Evolutionary conservation across 2,329 filamentous ascomycete genomes (phyloP).

Genomic region (Fusarium virguliforme): DNA sequence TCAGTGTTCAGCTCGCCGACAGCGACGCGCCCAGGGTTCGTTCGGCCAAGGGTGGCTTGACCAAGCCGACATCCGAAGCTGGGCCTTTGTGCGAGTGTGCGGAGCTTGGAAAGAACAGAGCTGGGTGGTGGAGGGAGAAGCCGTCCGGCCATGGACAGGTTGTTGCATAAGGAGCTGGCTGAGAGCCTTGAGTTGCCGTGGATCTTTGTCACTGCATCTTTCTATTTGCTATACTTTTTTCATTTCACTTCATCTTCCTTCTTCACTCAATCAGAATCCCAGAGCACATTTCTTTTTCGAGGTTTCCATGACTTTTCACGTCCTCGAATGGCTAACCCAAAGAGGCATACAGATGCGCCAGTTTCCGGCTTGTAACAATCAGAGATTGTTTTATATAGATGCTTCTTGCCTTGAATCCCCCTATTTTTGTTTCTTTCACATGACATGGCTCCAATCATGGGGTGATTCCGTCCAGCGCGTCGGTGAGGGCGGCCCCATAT

Average conservation of each 20-base stretch:
- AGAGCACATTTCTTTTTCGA: not conserved
- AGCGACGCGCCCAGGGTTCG: slow-evolving; percentile 47
- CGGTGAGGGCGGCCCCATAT: slow-evolving; percentile 9
- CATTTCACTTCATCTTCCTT: not conserved
- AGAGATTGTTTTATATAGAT: slow-evolving; percentile 11
- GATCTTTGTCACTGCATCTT: not conserved
- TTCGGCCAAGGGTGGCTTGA: slow-evolving; percentile 30
- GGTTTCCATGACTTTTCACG: not conserved
- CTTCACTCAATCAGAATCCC: slow-evolving; percentile 18
- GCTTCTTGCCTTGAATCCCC: not conserved
- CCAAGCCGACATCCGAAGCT: slow-evolving; percentile 31
- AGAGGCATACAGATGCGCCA: not conserved
- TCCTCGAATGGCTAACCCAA: slow-evolving; percentile 1
- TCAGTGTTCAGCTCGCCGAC: slow-evolving; percentile 56
- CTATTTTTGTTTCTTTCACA: slow-evolving; percentile 13
- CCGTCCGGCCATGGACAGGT: not conserved
- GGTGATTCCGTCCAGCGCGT: not conserved
- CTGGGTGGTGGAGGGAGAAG: not conserved
- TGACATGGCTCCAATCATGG: slow-evolving; percentile 4
- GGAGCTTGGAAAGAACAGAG: slow-evolving; percentile 8
- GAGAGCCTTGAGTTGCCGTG: not conserved
- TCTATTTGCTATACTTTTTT: not conserved
- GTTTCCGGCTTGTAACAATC: not conserved
- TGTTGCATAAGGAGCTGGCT: slow-evolving; percentile 22
- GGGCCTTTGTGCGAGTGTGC: not conserved